Evolutionary conservation across 2,329 filamentous ascomycete genomes (phyloP).

Genomic region (Aschersonia sp.): DNA sequence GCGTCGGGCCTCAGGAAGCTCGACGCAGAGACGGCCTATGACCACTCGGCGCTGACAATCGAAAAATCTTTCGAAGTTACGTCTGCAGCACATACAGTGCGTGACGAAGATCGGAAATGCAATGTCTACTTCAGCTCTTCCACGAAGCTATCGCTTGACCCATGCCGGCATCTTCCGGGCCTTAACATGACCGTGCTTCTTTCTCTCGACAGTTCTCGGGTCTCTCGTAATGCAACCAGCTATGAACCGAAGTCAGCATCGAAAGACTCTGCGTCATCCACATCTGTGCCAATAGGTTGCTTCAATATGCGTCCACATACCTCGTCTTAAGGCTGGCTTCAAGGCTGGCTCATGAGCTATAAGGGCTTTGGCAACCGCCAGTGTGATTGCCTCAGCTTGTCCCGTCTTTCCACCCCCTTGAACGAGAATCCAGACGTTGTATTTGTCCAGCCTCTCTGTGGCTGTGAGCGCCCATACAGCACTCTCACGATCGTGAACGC

Average conservation of each 20-base stretch:
- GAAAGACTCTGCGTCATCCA: not conserved
- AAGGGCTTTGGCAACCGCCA: slow-evolving; percentile 80
- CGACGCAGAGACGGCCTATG: too few relatives aligned
- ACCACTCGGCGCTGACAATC: too few relatives aligned
- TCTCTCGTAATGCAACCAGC: slow-evolving; percentile 89
- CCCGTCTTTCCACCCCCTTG: slow-evolving; percentile 84
- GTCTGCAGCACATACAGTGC: too few relatives aligned
- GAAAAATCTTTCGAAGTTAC: too few relatives aligned
- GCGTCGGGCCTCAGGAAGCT: too few relatives aligned
- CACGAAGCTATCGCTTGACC: slow-evolving; percentile 59
- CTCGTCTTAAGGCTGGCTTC: slow-evolving; percentile 76
- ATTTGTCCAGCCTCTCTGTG: slow-evolving; percentile 79
- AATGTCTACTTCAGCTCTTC: too few relatives aligned
- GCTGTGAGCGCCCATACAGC: slow-evolving; percentile 81
- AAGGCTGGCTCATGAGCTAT: slow-evolving; percentile 83
- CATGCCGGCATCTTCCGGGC: slow-evolving; percentile 96
- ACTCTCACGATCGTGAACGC: slow-evolving; percentile 87
- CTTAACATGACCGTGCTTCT: slow-evolving; percentile 94
- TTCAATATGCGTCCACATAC: slow-evolving; percentile 37
- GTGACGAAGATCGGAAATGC: too few relatives aligned
- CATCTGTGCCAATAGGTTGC: not conserved
- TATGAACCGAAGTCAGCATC: slow-evolving; percentile 22
- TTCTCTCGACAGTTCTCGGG: slow-evolving; percentile 84
- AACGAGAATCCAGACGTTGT: slow-evolving; percentile 85
- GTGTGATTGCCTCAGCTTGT: slow-evolving; percentile 85